Percentiles rank a stretch among this genome's conserved stretches.
These are phyloP conservation scores for Neoascochyta sp. DNA, from an alignment of 2,329 filamentous ascomycete species.

Conservation along the genomic window DNA sequence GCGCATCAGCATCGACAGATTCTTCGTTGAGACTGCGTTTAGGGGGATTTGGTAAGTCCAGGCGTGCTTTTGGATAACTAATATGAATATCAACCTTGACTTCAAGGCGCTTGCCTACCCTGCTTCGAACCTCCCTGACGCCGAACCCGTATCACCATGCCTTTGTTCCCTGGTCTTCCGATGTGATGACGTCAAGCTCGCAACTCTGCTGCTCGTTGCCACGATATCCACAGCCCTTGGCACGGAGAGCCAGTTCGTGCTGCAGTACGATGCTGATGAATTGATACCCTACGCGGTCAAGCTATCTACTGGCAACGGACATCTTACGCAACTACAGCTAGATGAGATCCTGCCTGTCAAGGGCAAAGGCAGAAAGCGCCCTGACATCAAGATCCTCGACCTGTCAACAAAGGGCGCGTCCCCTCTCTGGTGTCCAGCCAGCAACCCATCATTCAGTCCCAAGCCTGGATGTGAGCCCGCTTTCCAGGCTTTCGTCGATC, in stretches of 20 bases:
- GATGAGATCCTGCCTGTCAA: constrained; percentile 5
- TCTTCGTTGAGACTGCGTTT: constrained; percentile 1
- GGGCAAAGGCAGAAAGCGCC: constrained; percentile 5
- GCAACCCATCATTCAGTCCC: constrained; percentile 1
- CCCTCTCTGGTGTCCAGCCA: constrained; percentile 3
- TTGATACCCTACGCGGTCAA: constrained; percentile 2
- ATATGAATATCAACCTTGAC: constrained; percentile 8
- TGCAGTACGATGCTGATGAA: constrained; percentile 9
- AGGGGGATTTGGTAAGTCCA: constrained; percentile 9
- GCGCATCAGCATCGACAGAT: constrained; percentile 1
- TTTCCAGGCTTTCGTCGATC: constrained; percentile 5
- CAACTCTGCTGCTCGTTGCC: constrained; percentile 7
- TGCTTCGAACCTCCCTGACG: constrained; percentile 3
- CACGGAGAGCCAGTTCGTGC: constrained; percentile 2
- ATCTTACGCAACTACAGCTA: constrained; percentile 2
- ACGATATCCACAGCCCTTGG: constrained; percentile 3
- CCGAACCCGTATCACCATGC: constrained; percentile 4
- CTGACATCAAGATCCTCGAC: constrained; percentile 7
- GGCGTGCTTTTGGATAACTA: constrained; percentile 5
- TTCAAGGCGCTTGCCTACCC: constrained; percentile 11
- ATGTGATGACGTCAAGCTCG: constrained; percentile 7
- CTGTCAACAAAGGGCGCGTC: constrained; percentile 1
- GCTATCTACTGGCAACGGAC: constrained; percentile 2
- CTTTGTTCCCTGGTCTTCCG: constrained; percentile 8
- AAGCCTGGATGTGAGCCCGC: constrained; percentile 6